Evolutionary conservation across 1,284 basidiomycete species (phyloP).

Genomic region (Boletus coffeatus): DNA sequence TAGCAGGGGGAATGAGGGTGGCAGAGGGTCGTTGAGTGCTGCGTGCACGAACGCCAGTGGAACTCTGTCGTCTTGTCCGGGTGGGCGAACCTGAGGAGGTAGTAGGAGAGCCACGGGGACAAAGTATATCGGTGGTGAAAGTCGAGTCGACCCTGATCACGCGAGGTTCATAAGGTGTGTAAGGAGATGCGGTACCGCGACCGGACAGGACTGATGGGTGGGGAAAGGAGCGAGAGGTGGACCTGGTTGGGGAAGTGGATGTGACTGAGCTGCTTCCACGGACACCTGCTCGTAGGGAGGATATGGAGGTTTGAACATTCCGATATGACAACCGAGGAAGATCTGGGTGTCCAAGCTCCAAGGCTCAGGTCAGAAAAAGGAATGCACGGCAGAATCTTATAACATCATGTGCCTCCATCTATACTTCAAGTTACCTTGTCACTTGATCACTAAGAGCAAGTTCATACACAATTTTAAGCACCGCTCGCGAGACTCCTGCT

Average conservation of each 20-base stretch:
- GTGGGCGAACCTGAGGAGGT: conserved; percentile 33
- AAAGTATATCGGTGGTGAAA: conserved; percentile 35
- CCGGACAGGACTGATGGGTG: conserved; percentile 21
- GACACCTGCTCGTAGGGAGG: conserved; percentile 45
- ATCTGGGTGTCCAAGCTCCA: neutral
- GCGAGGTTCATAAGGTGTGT: conserved; percentile 53
- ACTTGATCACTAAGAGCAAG: too few species aligned
- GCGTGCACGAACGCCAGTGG: conserved; percentile 32
- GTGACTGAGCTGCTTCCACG: conserved; percentile 30
- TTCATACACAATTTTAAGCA: too few species aligned
- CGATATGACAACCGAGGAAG: neutral
- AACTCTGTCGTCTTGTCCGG: conserved; percentile 43
- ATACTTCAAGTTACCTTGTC: too few species aligned
- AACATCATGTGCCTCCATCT: neutral
- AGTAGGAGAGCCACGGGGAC: conserved; percentile 26
- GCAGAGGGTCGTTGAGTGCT: conserved; percentile 28
- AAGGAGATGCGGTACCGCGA: conserved; percentile 20
- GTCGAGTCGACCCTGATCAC: conserved; percentile 49
- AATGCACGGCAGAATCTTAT: neutral
- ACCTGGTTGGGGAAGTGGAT: conserved; percentile 36
- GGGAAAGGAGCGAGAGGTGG: conserved; percentile 34
- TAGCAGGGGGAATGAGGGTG: conserved; percentile 10
- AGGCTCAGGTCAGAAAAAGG: neutral
- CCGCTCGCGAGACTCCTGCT: too few species aligned
- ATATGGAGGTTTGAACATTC: conserved; percentile 46